phyloP scores from a whole-genome alignment of 164 flowering plant genomes.

The Magnolia sinica region DNA sequence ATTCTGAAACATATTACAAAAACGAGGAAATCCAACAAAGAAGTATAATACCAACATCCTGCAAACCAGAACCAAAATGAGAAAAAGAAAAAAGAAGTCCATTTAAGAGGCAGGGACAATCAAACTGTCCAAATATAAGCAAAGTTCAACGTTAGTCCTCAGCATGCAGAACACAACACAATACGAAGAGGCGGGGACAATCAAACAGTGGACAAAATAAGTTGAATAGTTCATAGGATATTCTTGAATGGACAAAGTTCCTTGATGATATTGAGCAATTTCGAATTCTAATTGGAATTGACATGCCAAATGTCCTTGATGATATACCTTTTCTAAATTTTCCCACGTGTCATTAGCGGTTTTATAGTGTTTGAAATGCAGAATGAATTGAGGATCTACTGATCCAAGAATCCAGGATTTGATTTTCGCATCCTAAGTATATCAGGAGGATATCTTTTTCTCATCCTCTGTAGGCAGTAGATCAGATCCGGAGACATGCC shows the following conservation, averaged over 20 bases:
- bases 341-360: too few relatives aligned
- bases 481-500: too few relatives aligned
- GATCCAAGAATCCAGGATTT: too few relatives aligned
- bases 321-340: too few relatives aligned
- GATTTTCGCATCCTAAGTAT: too few relatives aligned
- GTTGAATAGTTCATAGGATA: background rate
- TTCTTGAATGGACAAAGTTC: too few relatives aligned
- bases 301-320: too few relatives aligned
- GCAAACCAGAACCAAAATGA: background rate
- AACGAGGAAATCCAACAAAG: background rate
- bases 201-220: background rate
- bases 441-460: too few relatives aligned
- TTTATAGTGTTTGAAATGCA: too few relatives aligned
- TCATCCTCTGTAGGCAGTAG: too few relatives aligned
- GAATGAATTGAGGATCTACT: too few relatives aligned
- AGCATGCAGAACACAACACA: background rate
- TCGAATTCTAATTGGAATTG: too few relatives aligned
- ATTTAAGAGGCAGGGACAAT: background rate
- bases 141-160: background rate
- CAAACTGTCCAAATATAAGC: background rate
- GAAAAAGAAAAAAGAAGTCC: background rate
- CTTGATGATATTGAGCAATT: background rate
- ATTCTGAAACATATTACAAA: constrained; percentile 10
- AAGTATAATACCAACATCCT: background rate
- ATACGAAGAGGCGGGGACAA: background rate